Evolutionary conservation across 805 yeast genomes (phyloP), one percentile per base, ranked within the genome.

Genomic region (Metschnikowia reukaufii): DNA sequence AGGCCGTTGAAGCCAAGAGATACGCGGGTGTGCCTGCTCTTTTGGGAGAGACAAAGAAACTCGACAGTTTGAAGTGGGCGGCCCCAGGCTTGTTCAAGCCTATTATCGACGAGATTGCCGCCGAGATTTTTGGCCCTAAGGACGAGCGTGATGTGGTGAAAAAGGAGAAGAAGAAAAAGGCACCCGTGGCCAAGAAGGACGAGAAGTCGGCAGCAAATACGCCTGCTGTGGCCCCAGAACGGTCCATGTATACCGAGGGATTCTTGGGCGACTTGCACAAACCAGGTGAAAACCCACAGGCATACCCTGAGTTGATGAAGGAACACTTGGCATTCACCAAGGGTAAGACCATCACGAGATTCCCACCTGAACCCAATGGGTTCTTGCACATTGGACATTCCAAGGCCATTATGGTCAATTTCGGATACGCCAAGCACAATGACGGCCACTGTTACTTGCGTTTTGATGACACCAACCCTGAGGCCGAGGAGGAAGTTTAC

Each of bases 351-450:
- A 83, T 80, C 59, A 94, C 99, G 3, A 82, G 99, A 65, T 94
- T 94, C 72, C 99, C 99, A 39, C 99, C 99, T 5, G 99, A 94
- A 72, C 99, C 99, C 35, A 92, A 95, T 69, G 99, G 99, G 58
- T 94, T 83, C 64, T 77, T 94, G 62, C 99, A 94, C 66, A 92
- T 94, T 66, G 99, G 99, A 37, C 99, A 94, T 64, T 86, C 96
- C 35, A 94, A 94, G 71, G 99, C 99, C 43, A 92, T 94, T 64
- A 87, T 94, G 81, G 97, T 92, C 45, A 91, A 94, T 66, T 94
- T 94, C 68, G 99, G 99, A n/a, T 94, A 77, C 67, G 99, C 99
- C 34, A 84, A 86, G 63, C 85, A 73, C 70, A 76, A 90, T 65
- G 78, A 81, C 51, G 99, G 99, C 54, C 76, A 80, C 44, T 94